Base-by-base conservation (phyloP, 805 yeast genomes). In the Metschnikowia rubicola region DNA sequence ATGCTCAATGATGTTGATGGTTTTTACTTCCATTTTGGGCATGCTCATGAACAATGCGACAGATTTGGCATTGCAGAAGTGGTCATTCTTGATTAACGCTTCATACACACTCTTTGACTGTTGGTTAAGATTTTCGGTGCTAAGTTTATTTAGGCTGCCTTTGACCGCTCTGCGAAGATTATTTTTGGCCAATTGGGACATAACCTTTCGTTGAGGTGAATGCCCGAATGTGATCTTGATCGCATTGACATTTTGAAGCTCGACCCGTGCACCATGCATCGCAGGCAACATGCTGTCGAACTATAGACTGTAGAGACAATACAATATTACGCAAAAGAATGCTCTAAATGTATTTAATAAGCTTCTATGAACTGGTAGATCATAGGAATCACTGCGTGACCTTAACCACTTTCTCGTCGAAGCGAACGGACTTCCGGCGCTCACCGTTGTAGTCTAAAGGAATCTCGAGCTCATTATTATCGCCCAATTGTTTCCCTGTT, bases 1-100 rank as follows among this genome's bases (percentile, higher is more conserved):
- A 13, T 68, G 50, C 37, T 68, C 55, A 2, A 91, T 77, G 10
- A 90, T 63, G 0, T 60, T 61, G 9, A 63, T 56, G 0, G 97
- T 90, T 46, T 78, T 77, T 1, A 86, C 70, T 64, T 91, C 97
- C 42, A 81, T 74, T 17, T 65, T 54, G 2, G 84, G 88, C 90
- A 91, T 84, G 61, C 78, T 81, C 86, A 90, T 79, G 58, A 80
- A 91, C 30, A 88, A 59, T 0, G 85, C 96, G 2, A 90, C 62
- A 4, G 62, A 70, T 9, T 58, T 55, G 0, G 90, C 79, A 0
- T 53, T 43, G 43, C 61, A 53, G 55, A 81, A 83, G 36, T 62
- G 68, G 0, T 70, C 66, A 31, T 56, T 44, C 2, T 51, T 34
- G 19, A 51, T 17, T n/a, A 73, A 36, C 10, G 52, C 46, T 1